These are phyloP conservation scores for Arthrobotrys iridis DNA, from an alignment of 2,329 filamentous ascomycete species.

Conservation along the genomic window DNA sequence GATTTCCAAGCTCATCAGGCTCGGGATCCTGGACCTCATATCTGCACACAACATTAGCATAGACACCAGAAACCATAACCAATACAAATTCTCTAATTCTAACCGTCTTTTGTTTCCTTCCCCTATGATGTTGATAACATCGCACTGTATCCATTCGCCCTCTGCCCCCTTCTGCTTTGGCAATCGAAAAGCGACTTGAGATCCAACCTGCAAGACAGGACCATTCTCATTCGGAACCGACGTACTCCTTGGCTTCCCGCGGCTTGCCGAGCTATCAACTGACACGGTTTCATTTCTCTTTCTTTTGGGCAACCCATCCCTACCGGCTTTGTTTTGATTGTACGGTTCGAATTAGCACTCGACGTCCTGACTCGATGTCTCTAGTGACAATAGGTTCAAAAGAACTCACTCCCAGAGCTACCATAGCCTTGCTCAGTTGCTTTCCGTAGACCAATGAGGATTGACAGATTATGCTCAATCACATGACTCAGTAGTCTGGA, in stretches of 20 bases:
- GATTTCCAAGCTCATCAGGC: conserved; percentile 74
- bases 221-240: conserved; percentile 52
- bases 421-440: conserved; percentile 50
- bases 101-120: conserved; percentile 79
- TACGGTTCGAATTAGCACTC: not conserved
- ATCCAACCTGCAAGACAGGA: conserved; percentile 54
- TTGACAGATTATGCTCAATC: conserved; percentile 50
- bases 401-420: conserved; percentile 37
- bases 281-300: conserved; percentile 57
- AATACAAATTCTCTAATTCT: conserved; percentile 62
- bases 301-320: conserved; percentile 54
- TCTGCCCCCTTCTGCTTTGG: conserved; percentile 65
- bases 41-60: conserved; percentile 30
- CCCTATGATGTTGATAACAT: conserved; percentile 77
- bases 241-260: conserved; percentile 45
- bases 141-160: conserved; percentile 78
- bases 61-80: not conserved
- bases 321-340: conserved; percentile 21
- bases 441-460: conserved; percentile 48
- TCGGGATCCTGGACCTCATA: conserved; percentile 82
- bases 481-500: conserved; percentile 45
- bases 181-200: conserved; percentile 58
- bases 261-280: conserved; percentile 56
- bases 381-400: not conserved
- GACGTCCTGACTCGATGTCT: not conserved